Base-by-base conservation (phyloP, 768 basidiomycete genomes). In the Panaeolus cyanescens region DNA sequence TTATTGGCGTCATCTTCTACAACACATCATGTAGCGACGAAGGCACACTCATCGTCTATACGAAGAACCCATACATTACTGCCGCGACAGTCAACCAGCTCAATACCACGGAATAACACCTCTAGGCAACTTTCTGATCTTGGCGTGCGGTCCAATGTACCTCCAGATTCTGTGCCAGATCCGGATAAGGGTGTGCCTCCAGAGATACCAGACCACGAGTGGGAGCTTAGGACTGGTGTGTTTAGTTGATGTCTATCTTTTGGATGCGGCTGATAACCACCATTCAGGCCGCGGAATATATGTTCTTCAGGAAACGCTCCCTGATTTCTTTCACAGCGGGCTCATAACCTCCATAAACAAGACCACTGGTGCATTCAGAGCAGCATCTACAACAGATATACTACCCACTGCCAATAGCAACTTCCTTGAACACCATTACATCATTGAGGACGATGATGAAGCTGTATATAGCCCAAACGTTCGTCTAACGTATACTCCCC, bases 221-320 rank as follows among this genome's bases (percentile, higher is more conserved):
- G 91, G 91, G 85, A 91, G 68, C 80, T 92, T 55, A 85, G 89
- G 25, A 90, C 89, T 67, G 90, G 91, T 88, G 71, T 67, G 70
- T 58, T 31, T 25, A 32, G 36, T 33, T 31, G 19, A 22, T 36
- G 30, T 13, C 54, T 33, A 33, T 54, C 50, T 15, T 31, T 25
- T 8, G 34, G 17, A 8, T 19, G 33, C 54, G 22, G 39, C 34
- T 40, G 30, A 50, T 31, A 13, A 31, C 59, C 39, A 57, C 34
- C 33, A 30, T 37, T 20, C 45, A 93, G 91, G 91, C 55, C 86
- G 90, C 33, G 89, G 87, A 3, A 87, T 90, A 57, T 83, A 85
- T 67, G 75, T 90, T 32, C 76, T 93, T 0, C 85, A 85, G 67
- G 79, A 84, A 62, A 92, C 92, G 0, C 79, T 93, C 6, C 90